These are phyloP conservation scores for Mycena metata DNA, from an alignment of 768 basidiomycete genomes.

Conservation along the genomic window DNA sequence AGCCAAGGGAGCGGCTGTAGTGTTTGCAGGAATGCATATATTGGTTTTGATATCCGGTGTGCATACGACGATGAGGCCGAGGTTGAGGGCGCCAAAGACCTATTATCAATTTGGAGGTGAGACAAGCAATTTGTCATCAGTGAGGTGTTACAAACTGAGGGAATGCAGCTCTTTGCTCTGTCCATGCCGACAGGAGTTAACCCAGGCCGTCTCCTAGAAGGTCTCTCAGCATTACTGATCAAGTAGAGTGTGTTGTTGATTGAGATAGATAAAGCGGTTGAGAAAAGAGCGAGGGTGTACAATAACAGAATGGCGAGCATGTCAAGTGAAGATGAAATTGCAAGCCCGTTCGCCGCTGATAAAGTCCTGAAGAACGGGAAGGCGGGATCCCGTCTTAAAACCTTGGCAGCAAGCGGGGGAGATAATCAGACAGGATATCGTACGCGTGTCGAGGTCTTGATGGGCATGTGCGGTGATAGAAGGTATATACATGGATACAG, in stretches of 20 bases:
- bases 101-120: too few species aligned
- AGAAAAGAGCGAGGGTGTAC: background rate
- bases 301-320: conserved; percentile 3
- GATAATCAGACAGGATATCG: background rate
- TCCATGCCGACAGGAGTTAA: conserved; percentile 5
- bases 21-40: too few species aligned
- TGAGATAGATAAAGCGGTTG: conserved; percentile 5
- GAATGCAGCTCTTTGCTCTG: conserved; percentile 9
- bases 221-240: conserved; percentile 3
- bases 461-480: too few species aligned
- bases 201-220: conserved; percentile 4
- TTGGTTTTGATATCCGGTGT: too few species aligned
- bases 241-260: conserved; percentile 10
- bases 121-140: too few species aligned
- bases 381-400: conserved; percentile 8
- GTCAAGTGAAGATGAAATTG: background rate
- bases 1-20: too few species aligned
- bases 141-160: too few species aligned
- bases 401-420: background rate
- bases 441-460: too few species aligned
- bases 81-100: too few species aligned
- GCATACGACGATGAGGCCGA: too few species aligned
- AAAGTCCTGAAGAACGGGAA: background rate
- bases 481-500: too few species aligned
- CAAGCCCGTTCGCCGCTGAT: conserved; percentile 3